phyloP scores from a whole-genome alignment of 2,329 filamentous ascomycete genomes.

The Stagonosporopsis rhizophila region DNA sequence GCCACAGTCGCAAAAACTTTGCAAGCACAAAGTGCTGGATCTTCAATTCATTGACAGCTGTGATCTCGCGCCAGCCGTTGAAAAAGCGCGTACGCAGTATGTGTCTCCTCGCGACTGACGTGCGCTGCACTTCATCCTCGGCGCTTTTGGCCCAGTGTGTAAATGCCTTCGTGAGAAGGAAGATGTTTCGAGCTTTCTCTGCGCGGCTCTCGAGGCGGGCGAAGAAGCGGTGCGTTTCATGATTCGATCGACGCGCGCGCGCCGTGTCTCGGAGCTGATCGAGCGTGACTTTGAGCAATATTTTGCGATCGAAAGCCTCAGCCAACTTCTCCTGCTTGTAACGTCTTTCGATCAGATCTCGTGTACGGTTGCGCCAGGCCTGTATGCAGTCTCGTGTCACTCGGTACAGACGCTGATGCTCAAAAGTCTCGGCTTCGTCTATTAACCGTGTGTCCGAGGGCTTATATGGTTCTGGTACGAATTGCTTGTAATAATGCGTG shows the following conservation, averaged over 20 bases:
- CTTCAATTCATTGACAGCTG: conserved; percentile 65
- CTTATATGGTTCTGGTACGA: conserved; percentile 52
- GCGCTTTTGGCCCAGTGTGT: conserved; percentile 73
- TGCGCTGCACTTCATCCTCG: conserved; percentile 69
- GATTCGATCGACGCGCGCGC: conserved; percentile 49
- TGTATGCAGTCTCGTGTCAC: conserved; percentile 46
- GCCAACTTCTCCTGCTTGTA: conserved; percentile 46
- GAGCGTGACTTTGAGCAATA: conserved; percentile 61
- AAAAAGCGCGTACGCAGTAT: conserved; percentile 74
- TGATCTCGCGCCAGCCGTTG: conserved; percentile 72
- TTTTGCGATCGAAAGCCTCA: conserved; percentile 57
- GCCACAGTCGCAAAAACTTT: conserved; percentile 64
- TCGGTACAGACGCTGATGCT: conserved; percentile 38
- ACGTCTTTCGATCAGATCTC: conserved; percentile 35
- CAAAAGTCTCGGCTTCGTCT: conserved; percentile 57
- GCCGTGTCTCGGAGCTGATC: conserved; percentile 47
- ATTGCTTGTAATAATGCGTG: conserved; percentile 26
- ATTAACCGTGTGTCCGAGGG: conserved; percentile 60
- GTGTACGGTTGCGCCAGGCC: conserved; percentile 57
- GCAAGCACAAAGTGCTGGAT: conserved; percentile 59
- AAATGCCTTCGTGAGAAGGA: conserved; percentile 69
- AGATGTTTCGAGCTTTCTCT: conserved; percentile 68
- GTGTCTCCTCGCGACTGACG: conserved; percentile 72
- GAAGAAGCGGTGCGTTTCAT: conserved; percentile 62
- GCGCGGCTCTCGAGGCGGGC: conserved; percentile 66